Evolutionary conservation across 192 early-diverging fungal species (phyloP), one percentile per base, ranked within the genome.

Genomic region (Spinellus fusiger): DNA sequence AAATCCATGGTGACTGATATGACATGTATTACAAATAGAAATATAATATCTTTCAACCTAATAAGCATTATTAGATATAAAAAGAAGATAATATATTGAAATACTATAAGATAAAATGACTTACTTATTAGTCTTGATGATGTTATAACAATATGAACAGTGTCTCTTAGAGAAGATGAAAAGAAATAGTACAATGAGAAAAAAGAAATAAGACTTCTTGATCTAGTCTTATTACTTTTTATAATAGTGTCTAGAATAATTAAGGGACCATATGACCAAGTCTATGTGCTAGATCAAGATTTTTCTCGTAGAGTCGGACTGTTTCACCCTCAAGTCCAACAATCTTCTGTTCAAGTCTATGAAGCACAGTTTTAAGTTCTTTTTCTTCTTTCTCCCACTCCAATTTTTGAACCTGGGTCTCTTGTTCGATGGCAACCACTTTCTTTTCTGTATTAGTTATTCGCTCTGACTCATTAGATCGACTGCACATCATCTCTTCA

Each of bases 261-360:
- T 49, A 51, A 51, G 48, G 48, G n/a, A 27, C 61, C 20, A 53
- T 25, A 16, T 63, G 35, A 29, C 61, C 52, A 7, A 63, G 34
- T 5, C 51, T 50, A 22, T 63, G 61, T 40, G 61, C 40, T 10
- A 63, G 38, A 34, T 53, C n/a, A 3, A 63, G 48, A 12, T 63
- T 63, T 44, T 54, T 63, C 18, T 38, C 38, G 47, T 63, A 63
- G 5, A 63, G 40, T 40, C 32, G 12, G 2, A 63, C 15, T 4
- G 51, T 37, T 18, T 63, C 61, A n/a, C 33, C 37, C 31, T 63
- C 61, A 16, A 63, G 27, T 13, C 5, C 28, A 18, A n/a, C 22
- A 3, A 37, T 27, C 6, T 22, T 63, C 5, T 16, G 25, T 53
- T 63, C 52, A 6, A 54, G 40, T 3, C 13, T 18, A 44, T n/a